phyloP scores from a whole-genome alignment of 495 filamentous ascomycete species.

The Saxophila tyrrhenica region DNA sequence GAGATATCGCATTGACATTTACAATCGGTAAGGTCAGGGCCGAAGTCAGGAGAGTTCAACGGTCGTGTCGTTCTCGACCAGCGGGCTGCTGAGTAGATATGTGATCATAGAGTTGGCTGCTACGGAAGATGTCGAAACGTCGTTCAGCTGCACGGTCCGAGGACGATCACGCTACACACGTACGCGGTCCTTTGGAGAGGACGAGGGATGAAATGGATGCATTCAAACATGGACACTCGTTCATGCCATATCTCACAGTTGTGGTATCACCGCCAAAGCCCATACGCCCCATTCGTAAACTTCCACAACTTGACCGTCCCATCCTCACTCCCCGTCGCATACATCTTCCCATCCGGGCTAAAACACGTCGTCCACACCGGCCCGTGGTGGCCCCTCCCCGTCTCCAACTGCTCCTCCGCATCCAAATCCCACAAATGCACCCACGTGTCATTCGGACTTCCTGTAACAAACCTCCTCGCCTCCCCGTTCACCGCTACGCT shows the following conservation, averaged over 20 bases:
- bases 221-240: too few species aligned
- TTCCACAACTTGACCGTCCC: slow-evolving; percentile 94
- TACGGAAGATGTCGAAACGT: too few species aligned
- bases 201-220: too few species aligned
- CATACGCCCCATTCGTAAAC: slow-evolving; percentile 55
- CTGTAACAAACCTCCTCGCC: slow-evolving; percentile 72
- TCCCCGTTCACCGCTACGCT: slow-evolving; percentile 77
- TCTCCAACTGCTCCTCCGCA: slow-evolving; percentile 62
- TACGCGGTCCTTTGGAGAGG: too few species aligned
- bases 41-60: neutral
- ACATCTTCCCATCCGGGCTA: slow-evolving; percentile 88
- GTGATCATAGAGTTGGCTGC: too few species aligned
- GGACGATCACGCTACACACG: too few species aligned
- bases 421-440: slow-evolving; percentile 84
- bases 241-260: too few species aligned
- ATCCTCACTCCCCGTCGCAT: slow-evolving; percentile 92
- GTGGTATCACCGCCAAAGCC: slow-evolving; percentile 46
- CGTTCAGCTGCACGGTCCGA: too few species aligned
- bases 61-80: too few species aligned
- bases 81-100: too few species aligned
- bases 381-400: slow-evolving; percentile 94
- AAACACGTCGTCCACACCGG: slow-evolving; percentile 93
- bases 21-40: too few species aligned
- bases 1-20: neutral
- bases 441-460: slow-evolving; percentile 84